Conservation (phyloP, 768 basidiomycete genomes). For the Grammothele lineata region DNA sequence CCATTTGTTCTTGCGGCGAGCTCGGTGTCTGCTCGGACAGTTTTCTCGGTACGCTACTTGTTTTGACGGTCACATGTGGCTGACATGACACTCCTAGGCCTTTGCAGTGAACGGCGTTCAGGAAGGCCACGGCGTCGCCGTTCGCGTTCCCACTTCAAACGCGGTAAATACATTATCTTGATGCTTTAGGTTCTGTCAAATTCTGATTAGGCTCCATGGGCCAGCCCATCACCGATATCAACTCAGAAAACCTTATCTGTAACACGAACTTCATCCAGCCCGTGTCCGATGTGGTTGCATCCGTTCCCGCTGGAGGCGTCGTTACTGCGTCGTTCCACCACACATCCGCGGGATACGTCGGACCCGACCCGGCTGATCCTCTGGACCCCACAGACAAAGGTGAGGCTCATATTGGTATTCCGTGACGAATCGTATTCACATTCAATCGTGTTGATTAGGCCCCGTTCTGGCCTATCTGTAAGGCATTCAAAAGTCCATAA, state of each 20-base stretch:
- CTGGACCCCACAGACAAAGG: constrained; percentile 50
- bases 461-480: constrained; percentile 10
- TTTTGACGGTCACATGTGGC: too few species aligned
- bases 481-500: too few species aligned
- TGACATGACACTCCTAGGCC: constrained; percentile 28
- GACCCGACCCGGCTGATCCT: constrained; percentile 42
- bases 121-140: constrained; percentile 39
- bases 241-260: constrained; percentile 51
- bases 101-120: constrained; percentile 48
- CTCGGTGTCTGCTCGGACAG: constrained; percentile 23
- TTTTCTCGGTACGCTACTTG: constrained; percentile 22
- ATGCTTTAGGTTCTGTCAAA: too few species aligned
- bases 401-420: constrained; percentile 20
- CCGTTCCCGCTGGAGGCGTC: constrained; percentile 47
- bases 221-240: constrained; percentile 53
- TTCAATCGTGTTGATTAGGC: background rate
- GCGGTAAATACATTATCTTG: constrained; percentile 35
- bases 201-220: too few species aligned
- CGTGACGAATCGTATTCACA: background rate
- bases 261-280: constrained; percentile 53
- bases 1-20: constrained; percentile 15
- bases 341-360: constrained; percentile 40
- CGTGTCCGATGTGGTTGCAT: constrained; percentile 40
- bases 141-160: constrained; percentile 44
- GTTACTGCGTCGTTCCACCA: constrained; percentile 53